Evolutionary conservation across 2,329 filamentous ascomycete genomes (phyloP), one percentile per base, ranked within the genome.

Genomic region (Cladosporium halotolerans): DNA sequence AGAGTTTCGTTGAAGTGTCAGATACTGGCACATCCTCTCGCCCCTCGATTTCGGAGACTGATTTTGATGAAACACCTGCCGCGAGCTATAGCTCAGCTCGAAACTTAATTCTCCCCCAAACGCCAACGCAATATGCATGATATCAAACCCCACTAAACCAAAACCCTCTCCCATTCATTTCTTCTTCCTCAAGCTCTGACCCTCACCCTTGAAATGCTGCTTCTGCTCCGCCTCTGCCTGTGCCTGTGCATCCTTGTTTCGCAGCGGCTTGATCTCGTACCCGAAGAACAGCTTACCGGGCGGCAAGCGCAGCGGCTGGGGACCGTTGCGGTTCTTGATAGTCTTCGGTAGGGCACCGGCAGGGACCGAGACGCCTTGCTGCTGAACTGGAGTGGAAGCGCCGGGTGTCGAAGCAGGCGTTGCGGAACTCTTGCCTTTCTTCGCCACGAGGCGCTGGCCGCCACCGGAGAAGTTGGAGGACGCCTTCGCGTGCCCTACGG

Each of bases 261-360:
- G 91, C 40, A 95, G 78, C 0, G 92, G 92, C 70, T 87, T 95
- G 67, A 96, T 80, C 65, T 95, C 86, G 65, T 97, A 99, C 3
- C 93, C 93, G 59, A 99, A 95, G 76, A 99, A 99, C 4, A 99
- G 78, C 72, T 96, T 95, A 63, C 93, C 93, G 0, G 88, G 86
- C 0, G 89, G 81, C 48, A 99, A 70, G 28, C 93, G 81, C 7
- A 99, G 78, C 3, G 92, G 90, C 66, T 93, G 88, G 0, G 92
- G 90, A 0, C 90, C 91, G 59, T 92, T 90, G 11, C 79, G 83
- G 57, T 80, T 74, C 46, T 75, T 68, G 3, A 66, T 62, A 45
- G 57, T 66, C 58, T 60, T 62, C 14, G 68, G 74, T 58, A 62
- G 74, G 31, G 73, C 69, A 9, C 70, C 63, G 34, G 63, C 55